Evolutionary conservation across 257 asterid species (phyloP), one percentile per base, ranked within the genome.

Genomic region (Eucommia ulmoides): DNA sequence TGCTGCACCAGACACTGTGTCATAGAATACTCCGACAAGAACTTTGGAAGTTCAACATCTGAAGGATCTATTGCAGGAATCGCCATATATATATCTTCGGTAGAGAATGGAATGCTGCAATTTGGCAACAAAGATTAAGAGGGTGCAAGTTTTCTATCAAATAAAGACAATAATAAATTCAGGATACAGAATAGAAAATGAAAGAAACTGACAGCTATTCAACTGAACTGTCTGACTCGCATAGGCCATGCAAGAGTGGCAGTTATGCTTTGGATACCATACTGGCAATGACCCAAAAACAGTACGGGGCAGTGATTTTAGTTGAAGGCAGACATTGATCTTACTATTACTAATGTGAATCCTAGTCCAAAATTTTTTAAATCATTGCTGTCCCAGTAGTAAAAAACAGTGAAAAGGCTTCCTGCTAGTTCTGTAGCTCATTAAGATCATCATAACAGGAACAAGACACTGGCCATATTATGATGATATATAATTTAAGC

Each of bases 41-140:
- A 81, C 56, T 72, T 55, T 1, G 96, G 98, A 51, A 71, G 80
- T 52, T 77, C 92, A 23, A 75, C 65, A 41, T 76, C 86, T 50
- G 92, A 75, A 55, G 93, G 94, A 56, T 85, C 93, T 10, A 83
- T 62, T 23, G 80, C 77, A 7, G 93, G 92, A 71, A 91, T 88
- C 22, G 98, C 98, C 98, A 91, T 80, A 59, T 91, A 85, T 58
- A 91, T 84, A 72, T 91, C 98, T 61, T 91, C 98, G 0, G 98
- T 86, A 56, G 94, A 78, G 78, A 91, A 91, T 2, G 98, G 98
- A 61, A 86, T 83, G 80, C 98, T 91, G 76, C 81, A 66, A 54
- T 23, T 60, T 35, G 42, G 42, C 57, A 16, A 19, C 22, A 38
- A n/a, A 24, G 12, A 3, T 45, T 15, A 22, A 29, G 38, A 7